A percentile compares a stretch with the other conserved stretches of the same genome.
Evolutionary conservation across 2,329 filamentous ascomycete genomes (phyloP).

Genomic region (Alternaria consortialis): DNA sequence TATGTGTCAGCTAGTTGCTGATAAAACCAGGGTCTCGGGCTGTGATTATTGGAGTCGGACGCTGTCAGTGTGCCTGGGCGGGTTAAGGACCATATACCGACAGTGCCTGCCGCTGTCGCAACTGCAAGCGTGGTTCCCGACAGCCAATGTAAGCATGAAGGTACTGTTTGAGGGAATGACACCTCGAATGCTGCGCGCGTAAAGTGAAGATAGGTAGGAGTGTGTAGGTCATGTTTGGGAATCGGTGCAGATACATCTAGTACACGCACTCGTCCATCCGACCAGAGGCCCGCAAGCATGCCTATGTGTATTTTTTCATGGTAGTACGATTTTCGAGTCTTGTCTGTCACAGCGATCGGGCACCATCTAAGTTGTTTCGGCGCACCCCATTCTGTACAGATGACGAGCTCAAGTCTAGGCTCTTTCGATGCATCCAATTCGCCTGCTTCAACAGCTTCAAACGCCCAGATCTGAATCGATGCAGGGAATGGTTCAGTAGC

Average conservation of each 20-base stretch:
- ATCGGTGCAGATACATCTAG: slow-evolving; percentile 56
- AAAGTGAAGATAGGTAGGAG: slow-evolving; percentile 53
- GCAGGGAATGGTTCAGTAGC: slow-evolving; percentile 59
- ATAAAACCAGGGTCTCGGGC: slow-evolving; percentile 55
- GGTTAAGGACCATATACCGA: slow-evolving; percentile 63
- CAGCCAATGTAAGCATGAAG: slow-evolving; percentile 66
- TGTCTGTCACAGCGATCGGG: slow-evolving; percentile 52
- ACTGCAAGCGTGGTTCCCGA: slow-evolving; percentile 64
- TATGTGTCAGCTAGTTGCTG: slow-evolving; percentile 57
- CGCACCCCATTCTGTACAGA: slow-evolving; percentile 68
- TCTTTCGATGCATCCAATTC: slow-evolving; percentile 54
- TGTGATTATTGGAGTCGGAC: background rate
- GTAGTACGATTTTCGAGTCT: slow-evolving; percentile 37
- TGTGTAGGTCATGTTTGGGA: slow-evolving; percentile 1
- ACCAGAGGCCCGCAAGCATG: slow-evolving; percentile 65
- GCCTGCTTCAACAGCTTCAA: slow-evolving; percentile 53
- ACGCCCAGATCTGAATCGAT: slow-evolving; percentile 68
- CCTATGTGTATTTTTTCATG: slow-evolving; percentile 54
- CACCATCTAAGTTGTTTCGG: slow-evolving; percentile 66
- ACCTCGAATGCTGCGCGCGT: slow-evolving; percentile 60
- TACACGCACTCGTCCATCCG: slow-evolving; percentile 66
- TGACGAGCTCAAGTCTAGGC: slow-evolving; percentile 59
- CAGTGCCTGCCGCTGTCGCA: slow-evolving; percentile 64
- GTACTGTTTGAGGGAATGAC: slow-evolving; percentile 62
- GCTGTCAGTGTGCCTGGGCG: slow-evolving; percentile 44